Base-by-base conservation (phyloP, 306 rosid genomes). In the Cicer chorassanicum region DNA sequence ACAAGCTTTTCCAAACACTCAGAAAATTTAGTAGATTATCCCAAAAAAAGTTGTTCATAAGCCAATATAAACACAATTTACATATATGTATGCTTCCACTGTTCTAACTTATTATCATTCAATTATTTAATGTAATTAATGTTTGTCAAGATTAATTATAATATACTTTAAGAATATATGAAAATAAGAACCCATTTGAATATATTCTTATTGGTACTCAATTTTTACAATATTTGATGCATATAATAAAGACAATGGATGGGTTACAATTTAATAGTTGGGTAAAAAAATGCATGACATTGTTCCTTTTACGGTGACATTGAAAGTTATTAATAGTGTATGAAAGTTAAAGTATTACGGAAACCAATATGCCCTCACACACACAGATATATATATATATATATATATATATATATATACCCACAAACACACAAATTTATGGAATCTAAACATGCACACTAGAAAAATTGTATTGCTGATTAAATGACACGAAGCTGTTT, bases 401-500 rank as follows among this genome's bases (percentile, higher is more conserved):
- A 16, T 36, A 2, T 10, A 6, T 1, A 21, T 1, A 16, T 36
- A 2, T 1, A 21, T 1, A 16, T 36, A 2, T 10, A 6, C 5
- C 5, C 6, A 41, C 18, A 40, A 6, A 41, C 9, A 1, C 68
- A 40, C 49, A 51, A 56, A 63, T 60, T 65, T 51, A 16, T 29
- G 39, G 1, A 53, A 53, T 60, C 39, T 21, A 21, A 43, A 16
- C 43, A 65, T 18, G 15, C 34, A 24, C 21, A 11, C 40, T 56
- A 24, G 34, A 68, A 44, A 54, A 51, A 15, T 73, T 70, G 34
- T 64, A 48, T 39, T 39, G 18, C 13, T 60, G 60, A 64, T 70
- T 48, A 29, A 68, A 51, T 83, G 71, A 82, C 83, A 50, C 77
- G 56, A 73, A 74, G 77, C 56, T 71, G 38, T 6, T 80, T 83